Percentiles rank a stretch among this genome's conserved stretches.
Conservation (phyloP, 2,329 filamentous ascomycete species). For the Alternaria panax region DNA sequence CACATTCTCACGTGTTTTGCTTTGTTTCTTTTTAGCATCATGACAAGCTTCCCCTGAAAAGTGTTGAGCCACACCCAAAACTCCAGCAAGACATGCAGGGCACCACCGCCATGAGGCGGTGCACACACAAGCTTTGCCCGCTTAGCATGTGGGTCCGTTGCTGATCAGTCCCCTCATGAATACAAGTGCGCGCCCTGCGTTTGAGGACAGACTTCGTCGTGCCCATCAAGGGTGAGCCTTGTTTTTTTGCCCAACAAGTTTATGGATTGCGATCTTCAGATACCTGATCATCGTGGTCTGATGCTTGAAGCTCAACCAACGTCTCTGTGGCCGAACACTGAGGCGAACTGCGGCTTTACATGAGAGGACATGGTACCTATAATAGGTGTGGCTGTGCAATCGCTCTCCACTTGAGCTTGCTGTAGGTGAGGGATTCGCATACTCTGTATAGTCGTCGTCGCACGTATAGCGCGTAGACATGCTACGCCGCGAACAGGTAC, state of each 20-base stretch:
- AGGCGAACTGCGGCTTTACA: background rate
- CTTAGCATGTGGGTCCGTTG: slow-evolving; percentile 20
- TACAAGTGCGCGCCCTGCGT: background rate
- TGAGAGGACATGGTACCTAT: background rate
- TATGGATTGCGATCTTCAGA: slow-evolving; percentile 1
- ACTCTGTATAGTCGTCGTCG: background rate
- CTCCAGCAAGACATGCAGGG: slow-evolving; percentile 20
- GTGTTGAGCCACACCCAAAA: slow-evolving; percentile 9
- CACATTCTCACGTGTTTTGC: slow-evolving; percentile 14
- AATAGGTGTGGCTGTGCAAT: background rate
- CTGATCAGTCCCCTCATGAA: slow-evolving; percentile 1
- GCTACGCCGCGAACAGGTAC: background rate
- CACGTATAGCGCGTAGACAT: background rate
- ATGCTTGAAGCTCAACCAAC: background rate
- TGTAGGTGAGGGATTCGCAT: background rate
- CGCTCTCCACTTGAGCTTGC: background rate
- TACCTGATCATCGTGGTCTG: background rate
- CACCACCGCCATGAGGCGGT: slow-evolving; percentile 28
- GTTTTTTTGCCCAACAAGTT: background rate
- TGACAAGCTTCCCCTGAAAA: slow-evolving; percentile 14
- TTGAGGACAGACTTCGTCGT: background rate
- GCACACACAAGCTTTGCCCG: slow-evolving; percentile 22
- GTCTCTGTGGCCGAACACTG: background rate
- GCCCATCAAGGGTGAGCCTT: background rate
- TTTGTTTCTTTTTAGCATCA: slow-evolving; percentile 7